Evolutionary conservation across 805 yeast genomes (phyloP), one percentile per base, ranked within the genome.

Genomic region (Kodamaea kakaduensis): DNA sequence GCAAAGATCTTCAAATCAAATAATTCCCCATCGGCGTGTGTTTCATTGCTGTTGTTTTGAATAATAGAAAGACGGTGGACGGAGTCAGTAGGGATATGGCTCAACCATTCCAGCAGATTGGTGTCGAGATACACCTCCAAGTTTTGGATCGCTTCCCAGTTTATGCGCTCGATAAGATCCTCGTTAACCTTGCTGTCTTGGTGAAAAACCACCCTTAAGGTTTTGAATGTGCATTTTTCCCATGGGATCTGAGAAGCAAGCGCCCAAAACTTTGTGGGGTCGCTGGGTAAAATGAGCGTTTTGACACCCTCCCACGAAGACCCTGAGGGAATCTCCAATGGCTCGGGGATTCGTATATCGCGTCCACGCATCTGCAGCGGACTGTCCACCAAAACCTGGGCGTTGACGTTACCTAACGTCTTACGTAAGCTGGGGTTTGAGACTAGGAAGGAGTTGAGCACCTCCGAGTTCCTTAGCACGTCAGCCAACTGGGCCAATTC

Each of bases 81-180:
- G 36, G 34, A 59, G 17, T 20, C 24, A n/a, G 21, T 24, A 6
- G 38, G 38, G 6, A 31, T 19, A 8, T 20, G 14, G 27, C 22
- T 24, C 18, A 26, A 21, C 22, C 33, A 36, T 4, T 7, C 15
- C 17, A 28, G n/a, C 25, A 23, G 24, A 4, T 18, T 9, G 17
- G 4, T 16, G 1, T 82, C 82, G 18, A 77, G 48, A 5, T 61
- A 60, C 13, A 81, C 41, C 44, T 79, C 82, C 29, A 82, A 50
- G 23, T 61, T 62, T 30, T 56, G 50, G 5, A 62, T 38, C n/a
- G 20, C 24, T 4, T 17, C 18, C 49, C 61, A 49, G 22, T 48
- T 34, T 17, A 61, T 34, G 16, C 36, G 42, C 9, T 47, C 43
- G 9, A 49, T 19, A 6, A 51, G 30, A 14, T 36, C 30, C 4